Percentiles rank a stretch among this genome's conserved stretches.
phyloP scores from a whole-genome alignment of 352 stramenopile genomes.

The Saprolegnia parasitica region DNA sequence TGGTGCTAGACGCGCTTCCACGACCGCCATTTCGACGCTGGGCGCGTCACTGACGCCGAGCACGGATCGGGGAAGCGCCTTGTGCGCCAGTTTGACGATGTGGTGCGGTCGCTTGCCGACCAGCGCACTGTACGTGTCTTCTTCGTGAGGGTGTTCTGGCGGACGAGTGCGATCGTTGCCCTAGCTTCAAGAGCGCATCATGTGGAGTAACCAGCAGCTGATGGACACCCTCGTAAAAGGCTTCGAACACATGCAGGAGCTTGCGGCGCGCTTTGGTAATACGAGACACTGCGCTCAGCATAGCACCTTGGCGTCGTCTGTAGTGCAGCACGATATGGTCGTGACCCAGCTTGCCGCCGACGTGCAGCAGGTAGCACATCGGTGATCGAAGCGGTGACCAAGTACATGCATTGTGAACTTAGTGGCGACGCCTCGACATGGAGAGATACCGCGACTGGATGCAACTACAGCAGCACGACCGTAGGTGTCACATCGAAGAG shows the following conservation, averaged over 20 bases:
- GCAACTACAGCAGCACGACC: not conserved
- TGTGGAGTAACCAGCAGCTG: constrained; percentile 19
- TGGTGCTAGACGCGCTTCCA: constrained; percentile 2
- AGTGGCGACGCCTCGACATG: constrained; percentile 1
- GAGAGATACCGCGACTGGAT: not conserved
- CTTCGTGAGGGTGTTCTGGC: not conserved
- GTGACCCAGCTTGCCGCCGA: not conserved
- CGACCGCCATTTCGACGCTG: not conserved
- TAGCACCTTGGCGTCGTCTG: not conserved
- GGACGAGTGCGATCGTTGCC: not conserved
- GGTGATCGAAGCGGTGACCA: not conserved
- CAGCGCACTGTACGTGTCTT: not conserved
- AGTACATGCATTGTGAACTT: not conserved
- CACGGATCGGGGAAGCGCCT: not conserved
- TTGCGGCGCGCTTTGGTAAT: not conserved
- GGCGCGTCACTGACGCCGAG: not conserved
- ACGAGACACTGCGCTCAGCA: not conserved
- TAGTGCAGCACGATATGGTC: constrained; percentile 5
- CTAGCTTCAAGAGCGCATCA: constrained; percentile 9
- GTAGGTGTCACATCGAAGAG: not conserved
- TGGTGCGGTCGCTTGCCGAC: constrained; percentile 1
- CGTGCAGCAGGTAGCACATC: not conserved
- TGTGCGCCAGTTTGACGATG: not conserved
- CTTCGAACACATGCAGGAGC: constrained; percentile 7
- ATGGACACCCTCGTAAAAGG: constrained; percentile 1